Evolutionary conservation across 1,139 yeast species (phyloP).

Genomic region (Pichia sp.): DNA sequence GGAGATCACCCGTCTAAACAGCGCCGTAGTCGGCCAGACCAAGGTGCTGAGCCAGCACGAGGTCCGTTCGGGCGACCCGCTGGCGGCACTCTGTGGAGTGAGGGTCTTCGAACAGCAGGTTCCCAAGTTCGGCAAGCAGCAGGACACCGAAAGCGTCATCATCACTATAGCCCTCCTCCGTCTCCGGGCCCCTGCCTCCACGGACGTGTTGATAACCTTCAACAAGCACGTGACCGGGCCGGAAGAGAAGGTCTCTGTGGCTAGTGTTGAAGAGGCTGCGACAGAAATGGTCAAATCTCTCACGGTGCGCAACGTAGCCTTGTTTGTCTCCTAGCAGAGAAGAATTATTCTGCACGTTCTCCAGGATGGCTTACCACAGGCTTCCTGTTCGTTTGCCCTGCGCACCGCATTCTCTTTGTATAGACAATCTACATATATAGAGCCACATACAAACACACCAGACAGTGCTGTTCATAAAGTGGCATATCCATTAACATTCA

Average conservation of each 20-base stretch:
- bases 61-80: background rate
- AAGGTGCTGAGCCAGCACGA: background rate
- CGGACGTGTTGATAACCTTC: conserved; percentile 12
- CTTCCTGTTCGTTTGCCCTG: background rate
- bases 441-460: background rate
- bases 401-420: background rate
- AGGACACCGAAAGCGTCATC: background rate
- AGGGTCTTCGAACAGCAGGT: conserved; percentile 1
- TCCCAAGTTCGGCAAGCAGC: conserved; percentile 6
- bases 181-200: conserved; percentile 5
- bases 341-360: background rate
- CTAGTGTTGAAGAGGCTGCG: conserved; percentile 2
- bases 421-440: background rate
- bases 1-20: conserved; percentile 35
- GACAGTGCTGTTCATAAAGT: background rate
- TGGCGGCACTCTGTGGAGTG: background rate
- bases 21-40: conserved; percentile 10
- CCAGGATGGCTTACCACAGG: background rate
- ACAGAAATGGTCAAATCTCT: background rate
- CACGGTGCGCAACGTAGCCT: background rate
- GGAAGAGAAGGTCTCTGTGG: background rate
- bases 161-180: conserved; percentile 8
- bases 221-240: background rate
- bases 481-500: background rate
- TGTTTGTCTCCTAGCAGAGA: background rate